Evolutionary conservation across 2,329 filamentous ascomycete species (phyloP).

Genomic region (Aspergillus sp.): DNA sequence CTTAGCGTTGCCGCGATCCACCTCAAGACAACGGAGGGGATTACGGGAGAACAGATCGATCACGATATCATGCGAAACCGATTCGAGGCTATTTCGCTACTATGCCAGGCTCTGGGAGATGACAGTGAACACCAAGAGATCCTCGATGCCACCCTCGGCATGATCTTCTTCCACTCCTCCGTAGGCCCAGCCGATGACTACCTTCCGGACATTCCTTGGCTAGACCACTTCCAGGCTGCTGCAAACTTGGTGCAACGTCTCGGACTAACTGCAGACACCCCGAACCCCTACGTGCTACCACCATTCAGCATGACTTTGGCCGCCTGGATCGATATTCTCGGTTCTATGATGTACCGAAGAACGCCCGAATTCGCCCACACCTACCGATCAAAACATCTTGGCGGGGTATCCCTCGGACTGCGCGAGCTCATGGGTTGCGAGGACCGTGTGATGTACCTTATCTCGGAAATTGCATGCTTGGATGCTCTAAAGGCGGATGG

Average conservation of each 20-base stretch:
- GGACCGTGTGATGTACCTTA: constrained; percentile 95
- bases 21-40: constrained; percentile 72
- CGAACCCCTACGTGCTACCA: constrained; percentile 62
- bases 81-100: constrained; percentile 79
- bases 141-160: constrained; percentile 85
- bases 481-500: constrained; percentile 81
- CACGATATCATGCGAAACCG: constrained; percentile 91
- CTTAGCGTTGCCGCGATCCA: constrained; percentile 91
- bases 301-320: constrained; percentile 91
- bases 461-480: constrained; percentile 94
- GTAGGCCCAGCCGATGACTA: constrained; percentile 83
- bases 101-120: constrained; percentile 76
- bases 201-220: constrained; percentile 91
- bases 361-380: constrained; percentile 87
- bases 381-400: constrained; percentile 91
- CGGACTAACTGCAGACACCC: constrained; percentile 69
- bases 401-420: constrained; percentile 66
- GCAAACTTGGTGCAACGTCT: constrained; percentile 83
- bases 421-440: constrained; percentile 97
- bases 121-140: constrained; percentile 85
- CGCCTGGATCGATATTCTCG: constrained; percentile 95
- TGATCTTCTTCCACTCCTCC: constrained; percentile 95
- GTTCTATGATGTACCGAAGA: constrained; percentile 84
- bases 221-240: constrained; percentile 92
- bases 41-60: constrained; percentile 73